Conservation (phyloP, 352 stramenopile species). For the Phytophthora agathidicida region DNA sequence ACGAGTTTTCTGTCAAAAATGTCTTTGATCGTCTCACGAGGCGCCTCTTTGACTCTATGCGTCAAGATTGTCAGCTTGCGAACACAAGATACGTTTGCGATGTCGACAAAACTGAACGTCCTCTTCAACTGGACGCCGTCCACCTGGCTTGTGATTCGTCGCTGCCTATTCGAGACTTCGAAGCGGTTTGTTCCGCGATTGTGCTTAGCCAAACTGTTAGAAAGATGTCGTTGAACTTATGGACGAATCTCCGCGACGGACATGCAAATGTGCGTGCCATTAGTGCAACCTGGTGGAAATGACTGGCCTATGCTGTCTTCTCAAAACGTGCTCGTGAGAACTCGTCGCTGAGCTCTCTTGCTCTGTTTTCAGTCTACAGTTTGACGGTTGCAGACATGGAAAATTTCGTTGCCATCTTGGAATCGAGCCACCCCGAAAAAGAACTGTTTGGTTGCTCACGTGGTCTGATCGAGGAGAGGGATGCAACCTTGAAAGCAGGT, state of each 20-base stretch:
- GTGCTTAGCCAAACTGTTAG: neutral
- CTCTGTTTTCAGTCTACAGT: neutral
- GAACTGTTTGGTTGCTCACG: neutral
- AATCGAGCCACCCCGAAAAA: neutral
- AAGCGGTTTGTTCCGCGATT: slow-evolving; percentile 1
- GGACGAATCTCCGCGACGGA: neutral
- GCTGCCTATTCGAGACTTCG: too few species aligned
- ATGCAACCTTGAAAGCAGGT: neutral
- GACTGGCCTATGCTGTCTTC: neutral
- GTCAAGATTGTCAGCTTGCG: too few species aligned
- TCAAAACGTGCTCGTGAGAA: neutral
- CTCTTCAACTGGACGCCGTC: too few species aligned
- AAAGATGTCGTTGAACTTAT: neutral
- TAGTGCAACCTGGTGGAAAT: neutral
- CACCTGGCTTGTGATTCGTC: too few species aligned
- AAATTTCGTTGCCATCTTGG: neutral
- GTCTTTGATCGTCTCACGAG: slow-evolving; percentile 2
- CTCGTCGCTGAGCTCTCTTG: neutral
- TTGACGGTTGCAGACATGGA: neutral
- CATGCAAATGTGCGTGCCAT: neutral
- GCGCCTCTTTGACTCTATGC: too few species aligned
- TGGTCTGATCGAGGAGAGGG: neutral
- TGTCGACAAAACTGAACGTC: neutral
- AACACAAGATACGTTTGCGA: too few species aligned
- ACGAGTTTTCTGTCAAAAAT: slow-evolving; percentile 3